A percentile compares a stretch with the other conserved stretches of the same genome.
phyloP scores from a whole-genome alignment of 148 eudicot genomes.

The Nyssa sinensis region DNA sequence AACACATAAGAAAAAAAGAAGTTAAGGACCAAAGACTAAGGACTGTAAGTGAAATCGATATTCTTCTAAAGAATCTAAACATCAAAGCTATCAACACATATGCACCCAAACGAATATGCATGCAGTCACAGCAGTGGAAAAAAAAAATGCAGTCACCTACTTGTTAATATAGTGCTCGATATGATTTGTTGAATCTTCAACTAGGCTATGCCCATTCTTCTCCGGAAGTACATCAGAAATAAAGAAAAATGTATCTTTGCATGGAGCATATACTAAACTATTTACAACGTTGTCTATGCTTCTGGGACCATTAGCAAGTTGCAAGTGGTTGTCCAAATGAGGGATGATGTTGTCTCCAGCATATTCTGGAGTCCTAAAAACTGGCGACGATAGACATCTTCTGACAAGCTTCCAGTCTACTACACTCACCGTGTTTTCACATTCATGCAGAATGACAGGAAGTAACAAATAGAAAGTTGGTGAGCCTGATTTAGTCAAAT shows the following conservation, averaged over 20 bases:
- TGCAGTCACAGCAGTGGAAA: background rate
- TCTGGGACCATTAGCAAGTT: constrained; percentile 76
- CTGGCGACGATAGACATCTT: constrained; percentile 84
- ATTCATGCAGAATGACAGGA: constrained; percentile 50
- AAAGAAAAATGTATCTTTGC: constrained; percentile 75
- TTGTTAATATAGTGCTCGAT: constrained; percentile 42
- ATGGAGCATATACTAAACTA: constrained; percentile 82
- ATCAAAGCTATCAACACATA: background rate
- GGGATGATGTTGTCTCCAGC: constrained; percentile 16
- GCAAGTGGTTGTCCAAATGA: constrained; percentile 30
- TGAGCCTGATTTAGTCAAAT: constrained; percentile 31
- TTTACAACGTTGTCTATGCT: constrained; percentile 44
- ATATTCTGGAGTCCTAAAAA: constrained; percentile 40
- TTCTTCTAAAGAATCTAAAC: too few species aligned
- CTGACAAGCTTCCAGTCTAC: constrained; percentile 79
- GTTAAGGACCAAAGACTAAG: too few species aligned
- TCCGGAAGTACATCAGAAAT: constrained; percentile 57
- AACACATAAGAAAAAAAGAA: too few species aligned
- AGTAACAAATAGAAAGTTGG: constrained; percentile 72
- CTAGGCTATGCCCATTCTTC: constrained; percentile 59
- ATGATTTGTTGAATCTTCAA: constrained; percentile 47
- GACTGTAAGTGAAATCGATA: too few species aligned
- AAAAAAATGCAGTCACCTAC: constrained; percentile 50
- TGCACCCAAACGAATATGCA: background rate
- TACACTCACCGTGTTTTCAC: constrained; percentile 34